Evolutionary conservation across 2,329 filamentous ascomycete species (phyloP).

Genomic region (Colletotrichum sp.): DNA sequence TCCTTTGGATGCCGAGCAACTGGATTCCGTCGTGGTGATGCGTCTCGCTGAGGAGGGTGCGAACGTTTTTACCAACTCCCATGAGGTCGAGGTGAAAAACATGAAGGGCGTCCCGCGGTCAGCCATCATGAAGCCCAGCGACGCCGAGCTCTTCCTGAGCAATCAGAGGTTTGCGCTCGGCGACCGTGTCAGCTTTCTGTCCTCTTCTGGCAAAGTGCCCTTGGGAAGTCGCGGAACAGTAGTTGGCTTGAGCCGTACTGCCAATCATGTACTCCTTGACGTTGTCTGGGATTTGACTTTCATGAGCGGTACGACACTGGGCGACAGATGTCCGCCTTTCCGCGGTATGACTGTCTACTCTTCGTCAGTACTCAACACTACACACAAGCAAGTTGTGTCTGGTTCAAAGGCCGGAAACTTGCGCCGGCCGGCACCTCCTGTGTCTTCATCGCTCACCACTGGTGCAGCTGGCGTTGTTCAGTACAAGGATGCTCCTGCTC

Average conservation of each 20-base stretch:
- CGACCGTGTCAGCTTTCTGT: conserved; percentile 91
- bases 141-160: conserved; percentile 91
- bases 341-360: conserved; percentile 89
- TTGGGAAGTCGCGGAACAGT: conserved; percentile 92
- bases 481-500: conserved; percentile 61
- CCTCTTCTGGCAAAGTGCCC: conserved; percentile 91
- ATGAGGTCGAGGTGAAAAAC: conserved; percentile 66
- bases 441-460: conserved; percentile 54
- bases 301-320: conserved; percentile 94
- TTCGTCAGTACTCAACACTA: conserved; percentile 88
- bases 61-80: conserved; percentile 54
- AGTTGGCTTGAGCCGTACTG: conserved; percentile 89
- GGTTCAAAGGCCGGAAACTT: conserved; percentile 64
- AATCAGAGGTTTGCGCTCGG: conserved; percentile 85
- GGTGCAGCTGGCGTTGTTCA: conserved; percentile 66
- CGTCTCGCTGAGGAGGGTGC: conserved; percentile 81
- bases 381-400: conserved; percentile 79
- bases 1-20: conserved; percentile 94
- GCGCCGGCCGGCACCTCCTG: conserved; percentile 51
- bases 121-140: conserved; percentile 88
- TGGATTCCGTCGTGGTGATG: conserved; percentile 89
- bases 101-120: conserved; percentile 83
- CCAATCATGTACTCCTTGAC: conserved; percentile 83
- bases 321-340: conserved; percentile 90
- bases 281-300: conserved; percentile 94